phyloP scores from a whole-genome alignment of 176 grass and related monocot genomes.

The Oryza brachyantha region DNA sequence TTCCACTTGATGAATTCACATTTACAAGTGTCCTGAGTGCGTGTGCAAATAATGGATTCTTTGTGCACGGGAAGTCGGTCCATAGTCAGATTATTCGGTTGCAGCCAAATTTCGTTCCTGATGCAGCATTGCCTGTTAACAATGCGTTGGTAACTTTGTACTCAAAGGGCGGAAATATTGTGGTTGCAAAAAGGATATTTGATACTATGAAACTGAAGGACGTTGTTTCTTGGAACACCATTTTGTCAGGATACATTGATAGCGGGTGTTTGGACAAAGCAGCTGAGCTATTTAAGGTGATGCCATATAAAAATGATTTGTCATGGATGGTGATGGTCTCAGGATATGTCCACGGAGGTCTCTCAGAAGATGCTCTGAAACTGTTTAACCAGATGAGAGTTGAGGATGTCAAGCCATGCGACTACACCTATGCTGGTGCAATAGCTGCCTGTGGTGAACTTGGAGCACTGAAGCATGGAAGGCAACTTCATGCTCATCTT shows the following conservation, averaged over 20 bases:
- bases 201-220: constrained; percentile 59
- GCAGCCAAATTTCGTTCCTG: constrained; percentile 53
- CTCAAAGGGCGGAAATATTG: constrained; percentile 53
- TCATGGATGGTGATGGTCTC: constrained; percentile 94
- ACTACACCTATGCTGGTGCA: constrained; percentile 72
- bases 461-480: constrained; percentile 55
- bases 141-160: constrained; percentile 84
- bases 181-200: constrained; percentile 59
- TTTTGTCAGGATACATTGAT: constrained; percentile 74
- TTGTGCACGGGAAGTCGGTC: constrained; percentile 71
- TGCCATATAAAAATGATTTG: constrained; percentile 76
- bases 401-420: constrained; percentile 52
- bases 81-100: constrained; percentile 62
- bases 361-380: constrained; percentile 61
- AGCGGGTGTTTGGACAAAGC: constrained; percentile 46
- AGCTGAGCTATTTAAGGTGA: constrained; percentile 56
- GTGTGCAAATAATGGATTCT: constrained; percentile 53
- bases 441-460: constrained; percentile 80
- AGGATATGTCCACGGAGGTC: constrained; percentile 70
- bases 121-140: constrained; percentile 65
- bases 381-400: constrained; percentile 64
- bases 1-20: constrained; percentile 77
- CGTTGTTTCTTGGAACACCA: constrained; percentile 85
- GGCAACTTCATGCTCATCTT: constrained; percentile 75
- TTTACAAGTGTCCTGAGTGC: constrained; percentile 89